Percentiles rank a stretch among this genome's conserved stretches.
These are phyloP conservation scores for Xylariaceae sp. DNA, from an alignment of 2,329 filamentous ascomycete genomes.

Conservation along the genomic window DNA sequence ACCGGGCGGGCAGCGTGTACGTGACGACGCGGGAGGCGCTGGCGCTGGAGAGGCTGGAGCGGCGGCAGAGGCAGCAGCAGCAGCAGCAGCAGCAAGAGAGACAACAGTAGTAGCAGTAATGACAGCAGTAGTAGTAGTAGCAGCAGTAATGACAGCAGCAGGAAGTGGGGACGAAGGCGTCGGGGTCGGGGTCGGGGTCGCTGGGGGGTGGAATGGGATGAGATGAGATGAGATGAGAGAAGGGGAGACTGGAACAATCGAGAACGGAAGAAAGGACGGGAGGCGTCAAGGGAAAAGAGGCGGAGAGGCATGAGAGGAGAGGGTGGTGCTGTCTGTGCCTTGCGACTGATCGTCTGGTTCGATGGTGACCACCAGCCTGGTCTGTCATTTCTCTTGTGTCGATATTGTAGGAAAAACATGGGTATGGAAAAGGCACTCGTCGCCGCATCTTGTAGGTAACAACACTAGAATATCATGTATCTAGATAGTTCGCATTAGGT, in stretches of 20 bases:
- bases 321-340: background rate
- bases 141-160: background rate
- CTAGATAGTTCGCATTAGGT: background rate
- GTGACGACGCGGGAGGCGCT: constrained; percentile 22
- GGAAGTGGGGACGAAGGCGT: background rate
- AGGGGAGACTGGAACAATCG: background rate
- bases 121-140: background rate
- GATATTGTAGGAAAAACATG: background rate
- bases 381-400: background rate
- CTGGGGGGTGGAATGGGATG: background rate
- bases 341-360: background rate
- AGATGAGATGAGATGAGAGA: background rate
- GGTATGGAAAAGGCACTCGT: background rate
- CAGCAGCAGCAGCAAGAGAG: background rate
- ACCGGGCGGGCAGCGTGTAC: constrained; percentile 15
- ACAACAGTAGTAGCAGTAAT: background rate
- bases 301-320: background rate
- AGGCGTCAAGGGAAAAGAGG: background rate
- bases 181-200: background rate
- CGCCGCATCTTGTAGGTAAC: background rate
- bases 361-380: too few species aligned
- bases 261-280: too few species aligned
- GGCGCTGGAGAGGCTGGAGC: constrained; percentile 14
- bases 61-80: background rate
- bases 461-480: background rate